A percentile compares a stretch with the other conserved stretches of the same genome.
These are phyloP conservation scores for Leishmania gerbilli DNA, from an alignment of 208 protist species.

Conservation along the genomic window DNA sequence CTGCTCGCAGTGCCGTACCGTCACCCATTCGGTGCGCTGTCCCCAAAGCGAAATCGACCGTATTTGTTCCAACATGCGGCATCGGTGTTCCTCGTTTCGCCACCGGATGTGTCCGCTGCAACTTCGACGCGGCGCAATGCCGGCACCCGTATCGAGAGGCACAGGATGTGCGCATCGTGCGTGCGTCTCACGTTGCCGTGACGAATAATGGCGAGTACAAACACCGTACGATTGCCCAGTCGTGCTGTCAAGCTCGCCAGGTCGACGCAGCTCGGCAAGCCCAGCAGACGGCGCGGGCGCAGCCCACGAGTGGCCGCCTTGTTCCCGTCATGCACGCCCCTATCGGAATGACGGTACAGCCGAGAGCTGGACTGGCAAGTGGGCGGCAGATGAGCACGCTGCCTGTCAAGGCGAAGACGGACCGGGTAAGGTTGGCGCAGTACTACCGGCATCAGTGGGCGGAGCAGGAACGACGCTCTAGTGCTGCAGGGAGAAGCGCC, in stretches of 20 bases:
- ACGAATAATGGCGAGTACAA: neutral
- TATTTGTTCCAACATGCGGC: slow-evolving; percentile 25
- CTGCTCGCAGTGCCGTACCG: neutral
- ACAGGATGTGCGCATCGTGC: slow-evolving; percentile 29
- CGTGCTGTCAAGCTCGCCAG: slow-evolving; percentile 19
- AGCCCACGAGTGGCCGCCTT: slow-evolving; percentile 16
- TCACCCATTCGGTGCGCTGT: slow-evolving; percentile 2
- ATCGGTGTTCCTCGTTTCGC: neutral
- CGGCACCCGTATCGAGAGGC: slow-evolving; percentile 33
- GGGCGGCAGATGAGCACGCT: slow-evolving; percentile 27
- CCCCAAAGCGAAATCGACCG: slow-evolving; percentile 16
- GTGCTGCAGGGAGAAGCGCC: slow-evolving; percentile 13
- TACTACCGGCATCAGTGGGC: slow-evolving; percentile 33
- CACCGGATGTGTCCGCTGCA: slow-evolving; percentile 1
- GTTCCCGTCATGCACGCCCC: slow-evolving; percentile 25
- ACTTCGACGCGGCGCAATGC: slow-evolving; percentile 10
- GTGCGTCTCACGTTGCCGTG: slow-evolving; percentile 7
- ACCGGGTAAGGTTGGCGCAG: slow-evolving; percentile 27
- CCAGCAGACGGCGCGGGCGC: slow-evolving; percentile 20
- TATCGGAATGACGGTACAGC: slow-evolving; percentile 17
- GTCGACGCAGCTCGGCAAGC: slow-evolving; percentile 16
- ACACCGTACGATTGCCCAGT: neutral
- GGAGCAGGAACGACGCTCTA: slow-evolving; percentile 26
- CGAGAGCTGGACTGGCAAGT: slow-evolving; percentile 9
- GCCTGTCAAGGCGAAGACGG: slow-evolving; percentile 14